Evolutionary conservation across 2,329 filamentous ascomycete species (phyloP).

Genomic region (Akanthomyces muscarius): DNA sequence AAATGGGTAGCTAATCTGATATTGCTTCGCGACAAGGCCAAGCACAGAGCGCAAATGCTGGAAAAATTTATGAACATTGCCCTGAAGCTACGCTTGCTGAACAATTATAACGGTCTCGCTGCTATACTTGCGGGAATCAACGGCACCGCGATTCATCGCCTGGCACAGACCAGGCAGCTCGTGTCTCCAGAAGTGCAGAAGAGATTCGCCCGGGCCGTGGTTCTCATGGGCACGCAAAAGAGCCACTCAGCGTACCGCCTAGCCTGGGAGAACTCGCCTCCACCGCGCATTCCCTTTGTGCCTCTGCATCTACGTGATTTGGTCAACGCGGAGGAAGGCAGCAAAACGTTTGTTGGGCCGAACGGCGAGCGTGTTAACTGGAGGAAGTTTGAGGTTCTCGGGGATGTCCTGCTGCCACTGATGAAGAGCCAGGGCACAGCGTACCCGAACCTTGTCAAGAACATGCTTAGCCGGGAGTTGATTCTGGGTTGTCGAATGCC

Average conservation of each 20-base stretch:
- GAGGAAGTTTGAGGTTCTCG: slow-evolving; percentile 96
- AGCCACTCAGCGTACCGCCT: slow-evolving; percentile 94
- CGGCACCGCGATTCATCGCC: slow-evolving; percentile 77
- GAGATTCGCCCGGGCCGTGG: slow-evolving; percentile 80
- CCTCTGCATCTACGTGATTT: slow-evolving; percentile 86
- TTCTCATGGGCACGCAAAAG: slow-evolving; percentile 90
- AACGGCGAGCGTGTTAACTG: slow-evolving; percentile 81
- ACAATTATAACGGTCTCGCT: slow-evolving; percentile 97
- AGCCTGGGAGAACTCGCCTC: slow-evolving; percentile 91
- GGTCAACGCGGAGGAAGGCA: slow-evolving; percentile 88
- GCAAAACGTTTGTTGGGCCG: slow-evolving; percentile 77
- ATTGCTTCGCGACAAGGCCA: slow-evolving; percentile 88
- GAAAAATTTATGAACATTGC: slow-evolving; percentile 96
- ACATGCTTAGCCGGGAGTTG: slow-evolving; percentile 67
- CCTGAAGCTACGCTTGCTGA: slow-evolving; percentile 77
- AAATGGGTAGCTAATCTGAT: slow-evolving; percentile 81
- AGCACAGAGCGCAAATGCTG: slow-evolving; percentile 84
- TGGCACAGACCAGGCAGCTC: slow-evolving; percentile 73
- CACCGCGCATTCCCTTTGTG: slow-evolving; percentile 88
- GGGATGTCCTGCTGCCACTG: slow-evolving; percentile 83
- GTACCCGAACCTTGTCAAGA: slow-evolving; percentile 67
- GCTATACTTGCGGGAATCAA: slow-evolving; percentile 92
- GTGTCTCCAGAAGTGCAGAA: slow-evolving; percentile 70
- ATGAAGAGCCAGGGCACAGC: slow-evolving; percentile 87
- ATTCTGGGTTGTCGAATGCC: slow-evolving; percentile 78